phyloP scores from a whole-genome alignment of 2,329 filamentous ascomycete species.

The Clonostachys rhizophaga region DNA sequence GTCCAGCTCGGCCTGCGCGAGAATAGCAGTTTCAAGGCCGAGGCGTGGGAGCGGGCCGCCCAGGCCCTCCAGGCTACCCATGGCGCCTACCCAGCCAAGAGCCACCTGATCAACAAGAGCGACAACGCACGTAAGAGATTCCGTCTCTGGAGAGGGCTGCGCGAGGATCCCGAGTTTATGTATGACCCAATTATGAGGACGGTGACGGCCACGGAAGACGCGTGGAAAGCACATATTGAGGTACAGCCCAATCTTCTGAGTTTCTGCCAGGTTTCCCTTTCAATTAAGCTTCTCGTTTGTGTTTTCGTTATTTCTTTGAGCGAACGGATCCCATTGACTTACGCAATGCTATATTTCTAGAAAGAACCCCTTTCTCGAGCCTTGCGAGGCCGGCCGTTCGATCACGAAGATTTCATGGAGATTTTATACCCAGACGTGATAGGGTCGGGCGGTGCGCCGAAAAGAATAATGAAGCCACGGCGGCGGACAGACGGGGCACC shows the following conservation, averaged over 20 bases:
- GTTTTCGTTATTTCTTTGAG: too few relatives aligned
- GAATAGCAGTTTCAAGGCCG: conserved; percentile 56
- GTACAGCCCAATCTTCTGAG: conserved; percentile 23
- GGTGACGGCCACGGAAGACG: conserved; percentile 51
- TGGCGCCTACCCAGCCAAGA: conserved; percentile 53
- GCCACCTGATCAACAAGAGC: conserved; percentile 59
- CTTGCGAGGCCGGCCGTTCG: conserved; percentile 51
- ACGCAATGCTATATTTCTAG: conserved; percentile 21
- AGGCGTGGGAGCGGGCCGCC: conserved; percentile 55
- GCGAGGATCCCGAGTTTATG: conserved; percentile 51
- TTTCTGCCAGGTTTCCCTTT: too few relatives aligned
- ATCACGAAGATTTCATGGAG: conserved; percentile 58
- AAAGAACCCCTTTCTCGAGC: conserved; percentile 54
- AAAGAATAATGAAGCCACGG: conserved; percentile 52
- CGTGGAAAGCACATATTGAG: conserved; percentile 53
- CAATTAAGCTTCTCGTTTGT: too few relatives aligned
- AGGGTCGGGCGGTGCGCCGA: conserved; percentile 54
- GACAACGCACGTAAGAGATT: conserved; percentile 61
- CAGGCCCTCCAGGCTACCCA: conserved; percentile 49
- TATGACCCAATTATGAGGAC: conserved; percentile 46
- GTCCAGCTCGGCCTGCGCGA: conserved; percentile 51
- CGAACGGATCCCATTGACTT: background rate
- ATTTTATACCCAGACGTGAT: conserved; percentile 56
- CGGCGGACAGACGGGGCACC: conserved; percentile 40
- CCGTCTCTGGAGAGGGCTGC: conserved; percentile 53